These are phyloP conservation scores for Epichloe sylvatica DNA, from an alignment of 2,329 filamentous ascomycete species.

Conservation along the genomic window DNA sequence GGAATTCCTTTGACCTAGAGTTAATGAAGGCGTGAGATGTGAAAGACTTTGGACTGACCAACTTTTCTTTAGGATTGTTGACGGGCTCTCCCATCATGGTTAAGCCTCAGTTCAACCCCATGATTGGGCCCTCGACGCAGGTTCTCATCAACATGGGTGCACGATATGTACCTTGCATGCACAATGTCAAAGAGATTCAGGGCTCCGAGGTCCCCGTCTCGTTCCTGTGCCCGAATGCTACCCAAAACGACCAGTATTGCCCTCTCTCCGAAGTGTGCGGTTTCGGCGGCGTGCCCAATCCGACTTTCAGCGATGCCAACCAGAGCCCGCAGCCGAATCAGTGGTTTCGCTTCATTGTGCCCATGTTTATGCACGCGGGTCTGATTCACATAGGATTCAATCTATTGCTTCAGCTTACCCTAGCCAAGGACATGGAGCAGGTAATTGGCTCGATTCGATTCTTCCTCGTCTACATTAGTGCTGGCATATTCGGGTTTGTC, in stretches of 20 bases:
- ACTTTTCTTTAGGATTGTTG: constrained; percentile 41
- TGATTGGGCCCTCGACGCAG: constrained; percentile 87
- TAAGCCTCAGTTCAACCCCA: constrained; percentile 80
- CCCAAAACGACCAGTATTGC: constrained; percentile 48
- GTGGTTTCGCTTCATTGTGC: constrained; percentile 92
- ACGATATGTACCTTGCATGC: constrained; percentile 89
- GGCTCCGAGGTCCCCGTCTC: constrained; percentile 31
- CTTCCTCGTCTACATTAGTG: constrained; percentile 74
- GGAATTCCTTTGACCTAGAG: constrained; percentile 12
- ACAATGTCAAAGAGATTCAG: constrained; percentile 56
- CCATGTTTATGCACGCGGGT: constrained; percentile 91
- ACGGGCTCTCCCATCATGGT: constrained; percentile 69
- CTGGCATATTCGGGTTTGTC: constrained; percentile 91
- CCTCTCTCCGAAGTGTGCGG: constrained; percentile 70
- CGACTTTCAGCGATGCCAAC: constrained; percentile 37
- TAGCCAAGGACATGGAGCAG: constrained; percentile 85
- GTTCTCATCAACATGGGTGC: constrained; percentile 96
- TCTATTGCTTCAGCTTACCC: constrained; percentile 75
- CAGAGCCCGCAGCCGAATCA: constrained; percentile 62
- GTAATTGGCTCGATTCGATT: constrained; percentile 82
- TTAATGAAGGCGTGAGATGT: constrained; percentile 1
- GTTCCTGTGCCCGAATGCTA: constrained; percentile 76
- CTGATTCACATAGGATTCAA: constrained; percentile 95
- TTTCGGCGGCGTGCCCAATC: constrained; percentile 59
- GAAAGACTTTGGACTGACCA: neutral